phyloP scores from a whole-genome alignment of 225 moss, liverwort and hornwort species.

The Anthoceros angustus region DNA sequence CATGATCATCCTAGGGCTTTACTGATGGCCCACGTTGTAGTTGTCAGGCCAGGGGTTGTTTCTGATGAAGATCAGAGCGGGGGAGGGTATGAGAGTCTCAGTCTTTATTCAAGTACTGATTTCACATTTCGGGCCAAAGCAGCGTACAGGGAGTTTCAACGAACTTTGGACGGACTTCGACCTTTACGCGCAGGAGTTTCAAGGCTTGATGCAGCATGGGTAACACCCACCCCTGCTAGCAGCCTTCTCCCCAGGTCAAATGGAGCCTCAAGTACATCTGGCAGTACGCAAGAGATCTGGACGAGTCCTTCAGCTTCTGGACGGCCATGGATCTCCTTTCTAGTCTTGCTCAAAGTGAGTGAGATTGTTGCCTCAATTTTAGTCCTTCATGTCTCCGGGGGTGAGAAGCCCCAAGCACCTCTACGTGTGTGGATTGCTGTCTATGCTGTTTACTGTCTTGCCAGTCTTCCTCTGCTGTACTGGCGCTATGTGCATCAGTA shows the following conservation, averaged over 20 bases:
- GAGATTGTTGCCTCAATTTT: constrained; percentile 5
- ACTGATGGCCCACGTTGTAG: constrained; percentile 34
- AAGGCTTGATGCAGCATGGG: neutral
- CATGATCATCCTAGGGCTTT: constrained; percentile 13
- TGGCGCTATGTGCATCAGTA: constrained; percentile 27
- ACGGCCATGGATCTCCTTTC: constrained; percentile 8
- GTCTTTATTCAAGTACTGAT: neutral
- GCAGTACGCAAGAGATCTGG: constrained; percentile 18
- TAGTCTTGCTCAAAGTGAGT: neutral
- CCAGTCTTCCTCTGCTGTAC: constrained; percentile 3
- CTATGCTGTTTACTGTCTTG: constrained; percentile 1
- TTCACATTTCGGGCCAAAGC: neutral
- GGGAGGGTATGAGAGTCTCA: constrained; percentile 7
- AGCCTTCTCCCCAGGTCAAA: neutral
- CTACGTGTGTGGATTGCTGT: neutral
- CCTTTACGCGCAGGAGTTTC: neutral
- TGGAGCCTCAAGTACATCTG: constrained; percentile 12
- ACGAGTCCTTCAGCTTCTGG: constrained; percentile 1
- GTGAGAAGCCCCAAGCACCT: neutral
- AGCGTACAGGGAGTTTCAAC: constrained; percentile 1
- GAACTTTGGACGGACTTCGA: neutral
- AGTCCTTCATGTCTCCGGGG: constrained; percentile 2
- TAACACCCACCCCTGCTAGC: neutral
- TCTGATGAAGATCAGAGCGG: constrained; percentile 21
- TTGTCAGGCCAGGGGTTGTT: constrained; percentile 17